Percentiles rank a stretch among this genome's conserved stretches.
Conservation (phyloP, 306 rosid species). For the Astragalus glycyphyllos region DNA sequence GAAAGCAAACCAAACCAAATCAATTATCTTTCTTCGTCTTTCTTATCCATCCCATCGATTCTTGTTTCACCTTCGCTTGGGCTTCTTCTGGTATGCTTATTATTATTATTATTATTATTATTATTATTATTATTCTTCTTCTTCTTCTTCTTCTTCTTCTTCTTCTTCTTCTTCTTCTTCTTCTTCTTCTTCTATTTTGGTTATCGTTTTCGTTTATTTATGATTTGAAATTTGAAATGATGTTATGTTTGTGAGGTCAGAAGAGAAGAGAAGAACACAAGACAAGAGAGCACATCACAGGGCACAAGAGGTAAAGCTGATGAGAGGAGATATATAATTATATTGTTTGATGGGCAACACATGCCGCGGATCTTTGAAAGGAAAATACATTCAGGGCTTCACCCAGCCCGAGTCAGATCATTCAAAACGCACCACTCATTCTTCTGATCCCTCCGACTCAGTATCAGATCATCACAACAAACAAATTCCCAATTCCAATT, state of each 20-base stretch:
- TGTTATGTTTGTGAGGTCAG: background rate
- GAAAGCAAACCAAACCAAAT: constrained; percentile 7
- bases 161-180: background rate
- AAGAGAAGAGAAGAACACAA: background rate
- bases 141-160: background rate
- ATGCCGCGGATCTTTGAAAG: constrained; percentile 96
- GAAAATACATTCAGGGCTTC: constrained; percentile 70
- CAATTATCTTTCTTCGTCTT: background rate
- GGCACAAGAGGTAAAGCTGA: constrained; percentile 34
- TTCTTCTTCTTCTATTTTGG: background rate
- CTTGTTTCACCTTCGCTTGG: constrained; percentile 33
- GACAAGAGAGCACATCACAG: background rate
- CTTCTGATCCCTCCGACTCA: constrained; percentile 57
- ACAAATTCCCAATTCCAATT: too few species aligned
- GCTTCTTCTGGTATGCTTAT: constrained; percentile 32
- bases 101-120: too few species aligned
- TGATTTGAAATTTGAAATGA: background rate
- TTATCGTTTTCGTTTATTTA: background rate
- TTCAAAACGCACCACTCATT: constrained; percentile 55
- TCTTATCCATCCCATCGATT: background rate
- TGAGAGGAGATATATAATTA: constrained; percentile 50
- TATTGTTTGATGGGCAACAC: constrained; percentile 96
- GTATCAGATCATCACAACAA: constrained; percentile 39
- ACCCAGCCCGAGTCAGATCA: constrained; percentile 61
- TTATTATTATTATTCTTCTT: background rate